Conservation (phyloP, 2,329 filamentous ascomycete genomes). For the Parafenestella ontariensis region DNA sequence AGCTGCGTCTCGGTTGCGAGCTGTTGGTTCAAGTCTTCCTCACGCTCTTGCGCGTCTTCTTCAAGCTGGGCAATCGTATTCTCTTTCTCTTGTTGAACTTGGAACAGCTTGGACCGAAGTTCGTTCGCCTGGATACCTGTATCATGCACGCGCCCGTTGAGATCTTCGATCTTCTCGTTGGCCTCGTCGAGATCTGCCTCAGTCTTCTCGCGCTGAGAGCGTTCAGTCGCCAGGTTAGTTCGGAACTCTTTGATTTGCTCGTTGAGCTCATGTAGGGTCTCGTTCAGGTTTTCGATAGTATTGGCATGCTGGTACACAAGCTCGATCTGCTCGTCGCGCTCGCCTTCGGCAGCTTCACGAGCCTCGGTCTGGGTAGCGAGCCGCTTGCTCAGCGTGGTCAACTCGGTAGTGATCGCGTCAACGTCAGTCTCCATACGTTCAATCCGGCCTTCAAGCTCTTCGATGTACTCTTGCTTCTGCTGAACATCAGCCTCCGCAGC, state of each 20-base stretch:
- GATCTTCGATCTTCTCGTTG: conserved; percentile 50
- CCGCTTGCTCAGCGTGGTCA: conserved; percentile 44
- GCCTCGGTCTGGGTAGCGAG: conserved; percentile 41
- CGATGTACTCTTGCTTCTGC: conserved; percentile 49
- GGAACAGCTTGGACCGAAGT: conserved; percentile 57
- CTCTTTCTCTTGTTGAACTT: conserved; percentile 53
- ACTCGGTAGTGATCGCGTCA: conserved; percentile 38
- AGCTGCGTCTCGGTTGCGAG: conserved; percentile 49
- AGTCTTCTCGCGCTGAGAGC: conserved; percentile 52
- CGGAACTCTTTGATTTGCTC: conserved; percentile 49
- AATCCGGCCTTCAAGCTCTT: conserved; percentile 49
- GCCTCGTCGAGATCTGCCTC: conserved; percentile 53
- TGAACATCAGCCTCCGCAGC: conserved; percentile 49
- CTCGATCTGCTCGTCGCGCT: conserved; percentile 47
- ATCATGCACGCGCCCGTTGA: conserved; percentile 50
- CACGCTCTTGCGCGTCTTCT: conserved; percentile 46
- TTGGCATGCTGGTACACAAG: conserved; percentile 46
- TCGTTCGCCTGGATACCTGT: conserved; percentile 57
- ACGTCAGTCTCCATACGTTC: conserved; percentile 48
- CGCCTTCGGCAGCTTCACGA: conserved; percentile 46
- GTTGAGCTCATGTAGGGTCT: conserved; percentile 48
- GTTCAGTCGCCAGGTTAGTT: conserved; percentile 50
- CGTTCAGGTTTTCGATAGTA: conserved; percentile 39
- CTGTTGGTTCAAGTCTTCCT: conserved; percentile 48
- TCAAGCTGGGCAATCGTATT: conserved; percentile 49